phyloP scores from a whole-genome alignment of 1,284 basidiomycete genomes.

The Austroboletus rostrupii region DNA sequence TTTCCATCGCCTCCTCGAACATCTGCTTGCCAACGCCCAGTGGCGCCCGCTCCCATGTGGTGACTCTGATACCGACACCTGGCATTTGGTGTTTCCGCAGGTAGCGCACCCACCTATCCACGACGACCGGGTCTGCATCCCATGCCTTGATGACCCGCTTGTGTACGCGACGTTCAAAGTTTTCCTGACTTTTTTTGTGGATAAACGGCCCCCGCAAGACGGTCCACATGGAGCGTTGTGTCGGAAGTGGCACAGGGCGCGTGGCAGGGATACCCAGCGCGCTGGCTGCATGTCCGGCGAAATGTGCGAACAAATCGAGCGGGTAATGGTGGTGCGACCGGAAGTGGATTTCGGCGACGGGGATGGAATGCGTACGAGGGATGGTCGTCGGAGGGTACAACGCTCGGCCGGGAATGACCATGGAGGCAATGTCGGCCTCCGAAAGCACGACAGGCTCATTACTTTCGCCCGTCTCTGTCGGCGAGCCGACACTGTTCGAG shows the following conservation, averaged over 20 bases:
- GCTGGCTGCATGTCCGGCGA: constrained; percentile 80
- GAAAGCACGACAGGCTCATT: constrained; percentile 22
- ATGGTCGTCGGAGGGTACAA: constrained; percentile 52
- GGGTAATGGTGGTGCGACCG: constrained; percentile 68
- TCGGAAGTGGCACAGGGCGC: constrained; percentile 68
- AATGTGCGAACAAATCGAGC: constrained; percentile 82
- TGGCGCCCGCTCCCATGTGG: constrained; percentile 72
- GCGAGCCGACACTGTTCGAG: constrained; percentile 4
- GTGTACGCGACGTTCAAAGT: constrained; percentile 86
- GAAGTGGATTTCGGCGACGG: constrained; percentile 83
- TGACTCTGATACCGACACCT: constrained; percentile 84
- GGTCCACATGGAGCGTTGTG: constrained; percentile 79
- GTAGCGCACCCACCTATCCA: constrained; percentile 83
- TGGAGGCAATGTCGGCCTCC: constrained; percentile 48
- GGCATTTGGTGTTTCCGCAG: constrained; percentile 74
- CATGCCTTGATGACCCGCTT: constrained; percentile 87
- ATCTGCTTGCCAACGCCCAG: constrained; percentile 57
- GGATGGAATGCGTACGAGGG: constrained; percentile 66
- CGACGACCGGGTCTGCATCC: constrained; percentile 79
- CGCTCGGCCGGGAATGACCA: constrained; percentile 57
- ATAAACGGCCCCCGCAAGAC: constrained; percentile 86
- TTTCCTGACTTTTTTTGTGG: constrained; percentile 95
- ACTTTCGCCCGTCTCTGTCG: constrained; percentile 1
- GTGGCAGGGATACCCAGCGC: constrained; percentile 83
- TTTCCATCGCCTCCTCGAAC: constrained; percentile 36